Base-by-base conservation (phyloP, 1,139 yeast genomes). In the Entelexis paramagnoliae region DNA sequence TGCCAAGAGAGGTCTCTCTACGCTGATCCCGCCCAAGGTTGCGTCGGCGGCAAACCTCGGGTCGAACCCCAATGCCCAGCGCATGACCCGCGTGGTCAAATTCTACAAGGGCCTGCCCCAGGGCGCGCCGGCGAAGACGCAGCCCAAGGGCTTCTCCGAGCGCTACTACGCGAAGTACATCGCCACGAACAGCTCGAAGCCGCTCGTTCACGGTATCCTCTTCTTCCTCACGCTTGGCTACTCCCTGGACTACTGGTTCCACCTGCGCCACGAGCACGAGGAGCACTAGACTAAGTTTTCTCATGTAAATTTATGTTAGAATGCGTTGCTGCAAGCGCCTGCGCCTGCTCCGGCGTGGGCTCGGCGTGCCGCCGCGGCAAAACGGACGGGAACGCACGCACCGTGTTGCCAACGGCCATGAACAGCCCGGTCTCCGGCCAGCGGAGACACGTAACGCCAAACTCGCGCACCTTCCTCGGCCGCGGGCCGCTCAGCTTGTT, bases 21-120 rank as follows among this genome's bases (percentile, higher is more conserved):
- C 97, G 66, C 79, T 91, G 75, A 88, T 91, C 68, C 98, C 98
- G 65, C 98, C 98, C 69, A 91, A 91, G 93, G 82, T 91, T 68
- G 96, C 96, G 56, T 88, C 97, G 59, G 93, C 95, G 53, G 78
- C 81, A 73, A 88, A 87, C 83, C 76, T 91, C 64, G 95, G 95
- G 55, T 78, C 95, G 61, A 86, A 88, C 73, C 96, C 96, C 65
- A 84, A 89, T 66, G 96, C 97, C 64, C 87, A 87, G 79, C 87
- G 95, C 76, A 87, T 91, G 84, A 83, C 86, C 63, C 86, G 86
- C 69, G 95, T 91, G 64, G 96, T 91, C 63, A 77, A 86, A 60
- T 88, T 91, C 79, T 91, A 91, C 83, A 85, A 89, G 76, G 82
- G 88, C 64, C 80, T 91, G 66, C 98, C 98, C 67, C 89, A 88